Evolutionary conservation across 805 yeast species (phyloP).

Genomic region (Zygosaccharomyces pseudorouxii): DNA sequence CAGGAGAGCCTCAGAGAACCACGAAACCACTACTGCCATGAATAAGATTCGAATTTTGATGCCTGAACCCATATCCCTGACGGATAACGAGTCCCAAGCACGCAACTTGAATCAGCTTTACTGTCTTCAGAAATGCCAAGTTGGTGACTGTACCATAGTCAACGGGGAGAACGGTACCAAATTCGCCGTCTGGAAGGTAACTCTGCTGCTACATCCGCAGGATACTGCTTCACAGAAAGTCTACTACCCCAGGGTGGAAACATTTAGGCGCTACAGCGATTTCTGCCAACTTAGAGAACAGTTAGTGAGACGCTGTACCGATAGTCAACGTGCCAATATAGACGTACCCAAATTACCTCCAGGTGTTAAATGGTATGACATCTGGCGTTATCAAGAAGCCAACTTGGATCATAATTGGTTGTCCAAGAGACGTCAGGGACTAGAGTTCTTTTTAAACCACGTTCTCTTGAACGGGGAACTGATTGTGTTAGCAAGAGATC

Average conservation of each 20-base stretch:
- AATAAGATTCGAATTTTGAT: conserved; percentile 9
- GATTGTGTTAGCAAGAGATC: conserved; percentile 35
- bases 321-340: conserved; percentile 18
- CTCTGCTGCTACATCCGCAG: conserved; percentile 17
- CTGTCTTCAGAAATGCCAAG: conserved; percentile 16
- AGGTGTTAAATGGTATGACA: conserved; percentile 38
- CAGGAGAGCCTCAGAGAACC: not conserved
- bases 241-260: conserved; percentile 32
- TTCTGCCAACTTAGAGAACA: conserved; percentile 45
- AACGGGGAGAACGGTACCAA: conserved; percentile 25
- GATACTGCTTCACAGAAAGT: not conserved
- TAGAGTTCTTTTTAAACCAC: conserved; percentile 56
- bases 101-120: conserved; percentile 14
- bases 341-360: conserved; percentile 51
- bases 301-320: conserved; percentile 29
- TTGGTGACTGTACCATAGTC: conserved; percentile 29
- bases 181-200: conserved; percentile 32
- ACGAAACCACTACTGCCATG: not conserved
- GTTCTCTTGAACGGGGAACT: conserved; percentile 46
- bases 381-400: conserved; percentile 28
- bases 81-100: conserved; percentile 17
- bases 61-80: conserved; percentile 29
- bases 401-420: conserved; percentile 45
- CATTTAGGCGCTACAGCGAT: conserved; percentile 63
- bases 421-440: conserved; percentile 49